Percentiles rank a stretch among this genome's conserved stretches.
These are phyloP conservation scores for Cucumis melo DNA, from an alignment of 306 rosid genomes.

Conservation along the genomic window DNA sequence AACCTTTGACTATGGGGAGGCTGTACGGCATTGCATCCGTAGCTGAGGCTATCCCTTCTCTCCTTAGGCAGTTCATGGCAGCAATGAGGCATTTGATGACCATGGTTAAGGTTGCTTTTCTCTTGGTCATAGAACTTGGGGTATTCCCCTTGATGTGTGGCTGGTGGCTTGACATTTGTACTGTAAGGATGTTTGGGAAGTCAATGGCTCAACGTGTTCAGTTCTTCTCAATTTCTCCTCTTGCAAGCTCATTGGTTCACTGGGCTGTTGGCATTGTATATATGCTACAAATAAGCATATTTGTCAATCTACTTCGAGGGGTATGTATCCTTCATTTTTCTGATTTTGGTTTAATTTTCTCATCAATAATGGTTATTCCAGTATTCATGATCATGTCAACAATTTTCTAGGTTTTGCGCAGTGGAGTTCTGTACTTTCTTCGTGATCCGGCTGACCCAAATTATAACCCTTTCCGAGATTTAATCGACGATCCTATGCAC, in stretches of 20 bases:
- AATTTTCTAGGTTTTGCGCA: constrained; percentile 75
- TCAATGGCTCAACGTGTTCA: constrained; percentile 93
- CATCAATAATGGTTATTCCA: neutral
- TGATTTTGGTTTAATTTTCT: neutral
- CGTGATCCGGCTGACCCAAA: constrained; percentile 99
- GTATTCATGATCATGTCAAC: neutral
- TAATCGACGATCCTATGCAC: constrained; percentile 97
- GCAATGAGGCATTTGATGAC: constrained; percentile 99
- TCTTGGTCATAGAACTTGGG: constrained; percentile 94
- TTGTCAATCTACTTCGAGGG: constrained; percentile 99
- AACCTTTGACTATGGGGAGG: constrained; percentile 76
- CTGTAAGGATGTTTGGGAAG: constrained; percentile 94
- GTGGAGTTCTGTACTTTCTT: constrained; percentile 91
- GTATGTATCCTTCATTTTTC: constrained; percentile 23
- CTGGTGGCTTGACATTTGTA: constrained; percentile 99
- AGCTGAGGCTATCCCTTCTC: constrained; percentile 90
- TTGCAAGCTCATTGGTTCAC: constrained; percentile 92
- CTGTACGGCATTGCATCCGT: constrained; percentile 83
- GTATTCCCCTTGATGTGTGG: constrained; percentile 99
- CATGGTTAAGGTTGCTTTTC: constrained; percentile 98
- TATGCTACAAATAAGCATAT: constrained; percentile 97
- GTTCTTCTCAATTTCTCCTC: constrained; percentile 86
- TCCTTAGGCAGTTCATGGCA: constrained; percentile 91
- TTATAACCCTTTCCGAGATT: constrained; percentile 96
- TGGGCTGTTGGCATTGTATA: constrained; percentile 98